Base-by-base conservation (phyloP, 495 filamentous ascomycete genomes). In the Talaromyces nanjingensis region DNA sequence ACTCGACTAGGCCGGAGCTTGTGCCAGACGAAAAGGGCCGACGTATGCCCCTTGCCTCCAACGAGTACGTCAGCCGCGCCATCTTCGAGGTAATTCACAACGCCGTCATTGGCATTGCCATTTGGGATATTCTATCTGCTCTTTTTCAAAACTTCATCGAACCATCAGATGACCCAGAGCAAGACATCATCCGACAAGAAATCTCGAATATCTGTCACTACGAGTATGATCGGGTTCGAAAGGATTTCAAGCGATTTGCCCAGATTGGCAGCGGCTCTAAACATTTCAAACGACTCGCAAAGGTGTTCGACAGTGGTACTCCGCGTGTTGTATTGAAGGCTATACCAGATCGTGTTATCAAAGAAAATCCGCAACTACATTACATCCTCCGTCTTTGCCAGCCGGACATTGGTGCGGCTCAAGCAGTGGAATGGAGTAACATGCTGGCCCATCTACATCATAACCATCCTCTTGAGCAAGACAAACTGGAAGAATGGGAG, bases 351-450 rank as follows among this genome's bases (percentile, higher is more conserved):
- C 20, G 62, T 8, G 58, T 76, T 1, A 68, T 68, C 27, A 39
- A 45, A 29, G 12, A 22, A 1, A 64, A 77, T 24, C 67, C 70
- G 12, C 66, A 70, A 16, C 60, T 74, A 6, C 65, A 72, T 45
- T 75, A 68, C 59, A 64, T 75, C n/a, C 67, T 77, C 7, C 69
- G 65, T 8, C 69, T 77, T 3, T 76, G 74, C 59, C 69, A 73
- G 11, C 34, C 65, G 1, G 65, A 69, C 7, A 65, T 60, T 0
- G 69, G 42, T 27, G 33, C 65, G n/a, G 0, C 52, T n/a, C 60
- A 71, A 27, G 68, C 73, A 4, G 37, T 69, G 3, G 61, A 64
- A 1, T 73, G 69, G 68, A 53, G 73, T 31, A 67, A 66, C 27
- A 71, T 71, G 52, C 56, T 75, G 3, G 62, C 27, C 25, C 66